Percentiles rank a stretch among this genome's conserved stretches.
Conservation (phyloP, 106 monocot genomes). For the Apostasia shenzhenica region DNA sequence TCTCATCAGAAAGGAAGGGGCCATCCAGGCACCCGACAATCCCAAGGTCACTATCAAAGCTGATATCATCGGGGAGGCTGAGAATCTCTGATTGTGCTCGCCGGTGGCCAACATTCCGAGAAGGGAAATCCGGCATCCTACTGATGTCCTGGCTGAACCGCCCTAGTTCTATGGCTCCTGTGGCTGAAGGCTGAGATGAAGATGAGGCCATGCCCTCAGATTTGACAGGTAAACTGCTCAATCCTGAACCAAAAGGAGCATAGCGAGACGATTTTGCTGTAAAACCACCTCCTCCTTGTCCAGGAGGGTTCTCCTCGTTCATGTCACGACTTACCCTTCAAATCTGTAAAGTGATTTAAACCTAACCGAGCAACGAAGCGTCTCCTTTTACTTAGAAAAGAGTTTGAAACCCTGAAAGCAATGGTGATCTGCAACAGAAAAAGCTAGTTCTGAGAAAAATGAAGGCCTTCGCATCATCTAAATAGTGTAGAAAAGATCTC, state of each 20-base stretch:
- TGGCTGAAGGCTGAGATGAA: neutral
- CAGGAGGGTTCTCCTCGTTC: neutral
- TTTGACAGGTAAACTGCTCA: conserved; percentile 2
- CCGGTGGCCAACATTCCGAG: conserved; percentile 49
- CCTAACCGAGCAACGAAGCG: neutral
- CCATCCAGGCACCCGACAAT: conserved; percentile 35
- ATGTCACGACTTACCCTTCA: neutral
- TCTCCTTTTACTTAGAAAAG: neutral
- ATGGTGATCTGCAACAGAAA: no score
- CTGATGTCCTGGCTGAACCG: conserved; percentile 58
- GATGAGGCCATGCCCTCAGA: conserved; percentile 5
- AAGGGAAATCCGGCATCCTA: conserved; percentile 62
- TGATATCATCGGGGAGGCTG: conserved; percentile 66
- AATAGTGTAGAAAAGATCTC: neutral
- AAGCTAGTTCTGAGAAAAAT: neutral
- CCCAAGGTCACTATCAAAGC: conserved; percentile 58
- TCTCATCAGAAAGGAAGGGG: conserved; percentile 43
- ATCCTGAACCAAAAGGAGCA: neutral
- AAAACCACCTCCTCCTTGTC: conserved; percentile 5
- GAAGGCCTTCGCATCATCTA: neutral
- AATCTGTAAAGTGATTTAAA: neutral
- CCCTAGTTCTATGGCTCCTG: neutral
- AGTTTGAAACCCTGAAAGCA: no score
- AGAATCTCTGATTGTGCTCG: conserved; percentile 80
- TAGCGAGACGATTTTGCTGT: conserved; percentile 1